phyloP scores from a whole-genome alignment of 345 rosid genomes.

The Lumnitzera racemosa region DNA sequence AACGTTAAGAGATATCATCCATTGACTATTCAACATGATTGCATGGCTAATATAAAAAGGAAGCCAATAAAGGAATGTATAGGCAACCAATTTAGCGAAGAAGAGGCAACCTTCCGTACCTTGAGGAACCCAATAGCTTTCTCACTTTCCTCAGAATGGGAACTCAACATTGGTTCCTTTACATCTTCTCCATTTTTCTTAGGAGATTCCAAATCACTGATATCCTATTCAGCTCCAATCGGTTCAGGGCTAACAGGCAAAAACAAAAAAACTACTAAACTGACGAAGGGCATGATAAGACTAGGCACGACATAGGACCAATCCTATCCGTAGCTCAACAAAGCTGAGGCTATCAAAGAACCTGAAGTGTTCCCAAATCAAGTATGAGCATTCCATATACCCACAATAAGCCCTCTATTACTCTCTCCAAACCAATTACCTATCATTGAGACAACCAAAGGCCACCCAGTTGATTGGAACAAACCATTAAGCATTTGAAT shows the following conservation, averaged over 20 bases:
- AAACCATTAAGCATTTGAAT: conserved; percentile 69
- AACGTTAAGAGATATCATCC: no score
- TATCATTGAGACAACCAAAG: conserved; percentile 90
- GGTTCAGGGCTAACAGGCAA: conserved; percentile 72
- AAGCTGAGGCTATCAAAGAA: conserved; percentile 63
- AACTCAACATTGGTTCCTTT: conserved; percentile 42
- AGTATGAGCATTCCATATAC: conserved; percentile 97
- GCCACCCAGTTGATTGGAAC: conserved; percentile 98
- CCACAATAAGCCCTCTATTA: conserved; percentile 91
- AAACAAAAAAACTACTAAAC: conserved; percentile 54
- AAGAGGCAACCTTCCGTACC: conserved; percentile 94
- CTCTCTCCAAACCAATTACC: conserved; percentile 93
- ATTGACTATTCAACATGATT: conserved; percentile 37
- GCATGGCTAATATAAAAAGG: conserved; percentile 95
- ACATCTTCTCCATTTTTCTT: conserved; percentile 37
- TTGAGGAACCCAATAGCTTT: conserved; percentile 77
- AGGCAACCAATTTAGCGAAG: conserved; percentile 88
- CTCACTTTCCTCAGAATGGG: conserved; percentile 31
- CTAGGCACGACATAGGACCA: conserved; percentile 94
- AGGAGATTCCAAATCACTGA: conserved; percentile 40
- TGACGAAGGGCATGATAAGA: conserved; percentile 37
- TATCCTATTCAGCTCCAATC: conserved; percentile 52
- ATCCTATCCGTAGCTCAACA: conserved; percentile 89
- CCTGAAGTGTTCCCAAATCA: conserved; percentile 85
- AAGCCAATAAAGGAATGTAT: conserved; percentile 97